A percentile compares a stretch with the other conserved stretches of the same genome.
These are phyloP conservation scores for Eruca vesicaria DNA, from an alignment of 441 rosid species.

Conservation along the genomic window DNA sequence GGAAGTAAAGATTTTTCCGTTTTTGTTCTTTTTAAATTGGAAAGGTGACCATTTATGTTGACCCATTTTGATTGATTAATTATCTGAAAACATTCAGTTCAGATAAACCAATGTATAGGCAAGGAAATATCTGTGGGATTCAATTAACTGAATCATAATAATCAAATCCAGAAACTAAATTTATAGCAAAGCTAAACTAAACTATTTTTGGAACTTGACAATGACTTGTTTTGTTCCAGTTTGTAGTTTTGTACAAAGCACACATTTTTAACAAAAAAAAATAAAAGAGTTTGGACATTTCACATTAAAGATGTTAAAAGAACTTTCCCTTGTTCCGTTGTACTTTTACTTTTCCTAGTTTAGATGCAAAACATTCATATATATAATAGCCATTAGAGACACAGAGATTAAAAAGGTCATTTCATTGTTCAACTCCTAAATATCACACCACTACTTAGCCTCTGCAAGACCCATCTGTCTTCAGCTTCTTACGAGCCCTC, in stretches of 20 bases:
- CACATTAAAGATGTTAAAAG: background rate
- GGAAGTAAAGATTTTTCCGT: background rate
- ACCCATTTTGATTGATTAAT: constrained; percentile 2
- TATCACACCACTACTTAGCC: constrained; percentile 1
- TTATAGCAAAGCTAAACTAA: background rate
- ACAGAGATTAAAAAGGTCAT: background rate
- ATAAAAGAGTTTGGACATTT: background rate
- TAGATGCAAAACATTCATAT: constrained; percentile 15
- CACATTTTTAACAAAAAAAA: background rate
- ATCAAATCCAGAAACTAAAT: background rate
- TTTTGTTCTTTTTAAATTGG: background rate
- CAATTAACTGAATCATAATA: background rate
- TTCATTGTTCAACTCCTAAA: constrained; percentile 10
- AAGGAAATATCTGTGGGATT: background rate
- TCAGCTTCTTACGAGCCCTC: constrained; percentile 43
- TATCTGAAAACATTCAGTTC: background rate
- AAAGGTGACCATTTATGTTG: constrained; percentile 4
- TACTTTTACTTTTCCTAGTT: background rate
- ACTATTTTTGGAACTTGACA: background rate
- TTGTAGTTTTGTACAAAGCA: constrained; percentile 3
- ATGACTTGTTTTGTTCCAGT: background rate
- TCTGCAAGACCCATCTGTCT: constrained; percentile 34
- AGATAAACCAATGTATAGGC: background rate
- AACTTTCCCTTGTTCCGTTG: background rate
- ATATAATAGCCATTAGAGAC: background rate